Percentiles rank a stretch among this genome's conserved stretches.
Evolutionary conservation across 768 basidiomycete genomes (phyloP).

Genomic region (Xerocomellus intermedius): DNA sequence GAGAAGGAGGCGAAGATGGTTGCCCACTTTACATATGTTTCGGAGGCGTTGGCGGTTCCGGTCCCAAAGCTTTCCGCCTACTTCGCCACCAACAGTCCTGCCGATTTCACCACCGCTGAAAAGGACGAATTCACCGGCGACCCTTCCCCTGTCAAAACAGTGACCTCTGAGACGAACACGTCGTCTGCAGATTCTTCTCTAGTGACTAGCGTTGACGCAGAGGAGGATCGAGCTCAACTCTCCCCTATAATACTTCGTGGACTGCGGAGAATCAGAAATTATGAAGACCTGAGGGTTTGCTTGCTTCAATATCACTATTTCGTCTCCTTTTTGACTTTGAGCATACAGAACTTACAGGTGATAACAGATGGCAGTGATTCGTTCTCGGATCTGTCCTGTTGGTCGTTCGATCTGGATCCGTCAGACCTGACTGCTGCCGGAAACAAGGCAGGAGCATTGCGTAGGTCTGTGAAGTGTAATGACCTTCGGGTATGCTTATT

Average conservation of each 20-base stretch:
- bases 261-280: constrained; percentile 6
- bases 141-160: constrained; percentile 4
- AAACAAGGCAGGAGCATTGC: constrained; percentile 4
- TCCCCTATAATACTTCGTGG: neutral
- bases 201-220: neutral
- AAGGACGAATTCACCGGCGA: neutral
- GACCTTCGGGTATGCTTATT: constrained; percentile 13
- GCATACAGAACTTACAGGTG: neutral
- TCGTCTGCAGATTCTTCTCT: constrained; percentile 11
- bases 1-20: constrained; percentile 11
- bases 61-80: constrained; percentile 10
- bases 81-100: neutral
- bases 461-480: constrained; percentile 9
- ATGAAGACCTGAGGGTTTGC: constrained; percentile 5
- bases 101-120: neutral
- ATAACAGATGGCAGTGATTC: neutral
- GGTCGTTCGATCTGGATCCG: neutral
- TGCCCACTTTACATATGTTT: constrained; percentile 12
- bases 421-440: neutral
- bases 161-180: neutral
- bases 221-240: neutral
- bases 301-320: neutral
- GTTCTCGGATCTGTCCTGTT: constrained; percentile 1
- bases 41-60: constrained; percentile 6
- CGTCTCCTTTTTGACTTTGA: neutral